A percentile compares a stretch with the other conserved stretches of the same genome.
These are phyloP conservation scores for Endoconidiophora laricicola DNA, from an alignment of 2,329 filamentous ascomycete genomes.

Conservation along the genomic window DNA sequence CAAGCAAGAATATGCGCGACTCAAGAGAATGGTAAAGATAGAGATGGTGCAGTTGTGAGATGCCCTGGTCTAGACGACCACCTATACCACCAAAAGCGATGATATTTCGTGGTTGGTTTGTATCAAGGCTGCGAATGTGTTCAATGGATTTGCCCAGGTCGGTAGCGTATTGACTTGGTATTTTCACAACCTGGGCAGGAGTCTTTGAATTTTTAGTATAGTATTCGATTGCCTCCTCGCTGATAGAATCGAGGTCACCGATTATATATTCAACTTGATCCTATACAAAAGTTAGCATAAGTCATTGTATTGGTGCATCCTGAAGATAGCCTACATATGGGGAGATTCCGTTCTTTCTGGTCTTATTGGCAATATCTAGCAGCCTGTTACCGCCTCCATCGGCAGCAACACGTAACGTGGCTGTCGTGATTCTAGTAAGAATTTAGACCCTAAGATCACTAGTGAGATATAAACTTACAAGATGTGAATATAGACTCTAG, in stretches of 20 bases:
- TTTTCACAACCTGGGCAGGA: conserved; percentile 44
- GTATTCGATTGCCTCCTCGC: conserved; percentile 34
- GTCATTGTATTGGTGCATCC: not conserved
- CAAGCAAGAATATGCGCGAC: conserved; percentile 57
- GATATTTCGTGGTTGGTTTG: conserved; percentile 35
- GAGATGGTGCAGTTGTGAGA: conserved; percentile 78
- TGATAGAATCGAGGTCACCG: conserved; percentile 80
- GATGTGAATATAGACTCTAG: conserved; percentile 20
- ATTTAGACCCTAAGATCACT: not conserved
- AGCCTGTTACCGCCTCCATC: conserved; percentile 83
- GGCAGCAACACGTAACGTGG: conserved; percentile 57
- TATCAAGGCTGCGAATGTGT: conserved; percentile 31
- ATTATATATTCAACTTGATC: conserved; percentile 56
- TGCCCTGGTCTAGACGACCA: conserved; percentile 80
- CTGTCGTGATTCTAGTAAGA: conserved; percentile 23
- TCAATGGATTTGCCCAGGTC: conserved; percentile 75
- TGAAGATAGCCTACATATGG: conserved; percentile 2
- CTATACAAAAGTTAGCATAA: conserved; percentile 18
- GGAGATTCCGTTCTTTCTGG: conserved; percentile 4
- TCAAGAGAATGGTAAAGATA: conserved; percentile 43
- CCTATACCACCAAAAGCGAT: conserved; percentile 71
- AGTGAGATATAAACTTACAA: not conserved
- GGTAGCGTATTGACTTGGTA: conserved; percentile 71
- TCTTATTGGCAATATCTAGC: conserved; percentile 22
- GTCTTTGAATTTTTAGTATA: conserved; percentile 25